Evolutionary conservation across 768 basidiomycete genomes (phyloP).

Genomic region (Boletus tomentosulus): DNA sequence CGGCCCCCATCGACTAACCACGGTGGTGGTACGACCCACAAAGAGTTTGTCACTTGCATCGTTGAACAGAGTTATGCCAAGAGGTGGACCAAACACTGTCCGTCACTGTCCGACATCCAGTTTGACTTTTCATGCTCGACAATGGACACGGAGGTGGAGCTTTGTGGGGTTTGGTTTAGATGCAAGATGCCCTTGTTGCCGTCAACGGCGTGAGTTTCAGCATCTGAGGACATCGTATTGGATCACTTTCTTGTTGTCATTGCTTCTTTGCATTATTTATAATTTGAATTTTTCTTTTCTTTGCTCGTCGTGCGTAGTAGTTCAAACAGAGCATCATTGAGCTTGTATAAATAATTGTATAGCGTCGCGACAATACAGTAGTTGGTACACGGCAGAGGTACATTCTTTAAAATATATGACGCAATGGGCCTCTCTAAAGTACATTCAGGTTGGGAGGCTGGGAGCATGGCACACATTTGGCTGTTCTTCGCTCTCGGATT

Average conservation of each 20-base stretch:
- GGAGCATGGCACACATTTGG: too few relatives aligned
- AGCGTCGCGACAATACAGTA: background rate
- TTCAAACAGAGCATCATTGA: background rate
- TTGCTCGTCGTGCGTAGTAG: background rate
- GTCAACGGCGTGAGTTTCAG: background rate
- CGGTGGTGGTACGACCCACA: constrained; percentile 3
- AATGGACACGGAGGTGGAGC: constrained; percentile 23
- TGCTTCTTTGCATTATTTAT: background rate
- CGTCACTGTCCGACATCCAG: constrained; percentile 26
- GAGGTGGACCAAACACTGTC: constrained; percentile 27
- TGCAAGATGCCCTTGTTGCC: constrained; percentile 14
- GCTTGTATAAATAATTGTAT: background rate
- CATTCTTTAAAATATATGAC: too few relatives aligned
- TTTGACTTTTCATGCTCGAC: constrained; percentile 29
- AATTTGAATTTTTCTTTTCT: background rate
- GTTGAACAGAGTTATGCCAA: constrained; percentile 25
- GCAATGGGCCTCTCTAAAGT: too few relatives aligned
- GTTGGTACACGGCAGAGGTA: too few relatives aligned
- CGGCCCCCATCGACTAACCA: background rate
- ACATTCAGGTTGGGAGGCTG: too few relatives aligned
- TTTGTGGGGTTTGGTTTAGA: constrained; percentile 31
- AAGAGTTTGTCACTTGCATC: constrained; percentile 28
- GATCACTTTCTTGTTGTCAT: background rate
- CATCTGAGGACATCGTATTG: background rate
- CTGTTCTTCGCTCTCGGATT: too few relatives aligned